Evolutionary conservation across 495 filamentous ascomycete species (phyloP), one percentile per base, ranked within the genome.

Genomic region (Daldinia childiae): DNA sequence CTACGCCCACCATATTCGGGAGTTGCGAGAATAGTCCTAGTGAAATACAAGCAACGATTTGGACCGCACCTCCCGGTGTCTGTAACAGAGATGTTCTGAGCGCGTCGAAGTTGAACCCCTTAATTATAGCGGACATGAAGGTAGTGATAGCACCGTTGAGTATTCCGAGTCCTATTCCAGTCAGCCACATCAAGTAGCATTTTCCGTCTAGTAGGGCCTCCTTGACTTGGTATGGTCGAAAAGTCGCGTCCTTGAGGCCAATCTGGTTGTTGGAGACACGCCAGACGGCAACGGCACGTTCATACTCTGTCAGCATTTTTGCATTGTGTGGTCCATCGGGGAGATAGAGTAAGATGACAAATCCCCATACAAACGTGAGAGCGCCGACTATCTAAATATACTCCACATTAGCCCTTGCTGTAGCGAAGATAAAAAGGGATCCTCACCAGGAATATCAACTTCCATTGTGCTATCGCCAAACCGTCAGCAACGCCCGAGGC

Each of bases 141-240:
- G 83, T 85, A 9, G 82, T 80, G 2, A 84, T 78, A 0, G 81
- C 78, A 8, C 82, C 82, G 50, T 85, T 84, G 56, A 84, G 78
- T 7, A 85, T 77, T 8, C 83, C 83, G 29, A 80, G 78, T 15
- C 73, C 74, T 32, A 84, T 80, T 2, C 76, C 79, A n/a, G 78
- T 76, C 21, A 76, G 68, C 29, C 77, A 77, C 39, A 77, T 71
- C 54, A 79, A 77, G 58, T 80, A 79, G 0, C 80, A 79, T 38
- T 81, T 82, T 30, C 79, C 48, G 58, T 85, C 83, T 21, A 78
- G 74, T 0, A 81, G 9, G 6, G 79, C 78, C 45, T 85, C 83
- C 21, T 79, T 50, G 2, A 80, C 81, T 59, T 85, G 82, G 0
- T 68, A 50, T 1, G 76, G 74, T 45, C 81, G 80, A 58, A 82